Conservation (phyloP, 257 asterid genomes). For the Pogostemon cablin region DNA sequence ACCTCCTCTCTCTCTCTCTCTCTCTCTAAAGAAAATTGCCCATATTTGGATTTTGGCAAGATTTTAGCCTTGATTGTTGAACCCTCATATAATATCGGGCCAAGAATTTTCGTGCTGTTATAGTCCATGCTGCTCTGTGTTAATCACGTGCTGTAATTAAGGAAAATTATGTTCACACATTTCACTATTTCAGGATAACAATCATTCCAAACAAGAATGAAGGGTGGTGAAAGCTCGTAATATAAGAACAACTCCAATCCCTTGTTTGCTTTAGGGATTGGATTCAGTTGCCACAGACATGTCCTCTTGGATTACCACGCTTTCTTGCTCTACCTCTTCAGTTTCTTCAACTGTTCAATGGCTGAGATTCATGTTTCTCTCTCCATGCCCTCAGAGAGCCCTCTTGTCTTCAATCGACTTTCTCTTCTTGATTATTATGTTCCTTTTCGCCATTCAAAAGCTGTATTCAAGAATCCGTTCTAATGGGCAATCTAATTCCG, state of each 20-base stretch:
- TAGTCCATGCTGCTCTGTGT: no score
- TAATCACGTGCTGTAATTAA: no score
- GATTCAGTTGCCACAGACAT: constrained; percentile 19
- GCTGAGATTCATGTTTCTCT: constrained; percentile 74
- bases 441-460: constrained; percentile 53
- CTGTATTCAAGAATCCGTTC: constrained; percentile 49
- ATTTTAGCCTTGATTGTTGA: no score
- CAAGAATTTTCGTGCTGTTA: no score
- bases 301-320: constrained; percentile 66
- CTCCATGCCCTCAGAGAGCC: constrained; percentile 87
- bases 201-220: constrained; percentile 17
- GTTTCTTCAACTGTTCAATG: constrained; percentile 46
- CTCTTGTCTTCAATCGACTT: constrained; percentile 56
- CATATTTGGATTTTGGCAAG: no score
- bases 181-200: no score
- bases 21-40: not conserved
- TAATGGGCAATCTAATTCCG: constrained; percentile 34
- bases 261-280: not conserved
- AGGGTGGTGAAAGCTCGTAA: constrained; percentile 10
- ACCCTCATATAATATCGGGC: no score
- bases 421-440: constrained; percentile 48
- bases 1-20: no score
- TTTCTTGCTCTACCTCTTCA: constrained; percentile 66
- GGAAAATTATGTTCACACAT: no score
- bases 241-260: not conserved